Evolutionary conservation across 208 protist genomes (phyloP).

Genomic region (Trypanosoma platydactyli): DNA sequence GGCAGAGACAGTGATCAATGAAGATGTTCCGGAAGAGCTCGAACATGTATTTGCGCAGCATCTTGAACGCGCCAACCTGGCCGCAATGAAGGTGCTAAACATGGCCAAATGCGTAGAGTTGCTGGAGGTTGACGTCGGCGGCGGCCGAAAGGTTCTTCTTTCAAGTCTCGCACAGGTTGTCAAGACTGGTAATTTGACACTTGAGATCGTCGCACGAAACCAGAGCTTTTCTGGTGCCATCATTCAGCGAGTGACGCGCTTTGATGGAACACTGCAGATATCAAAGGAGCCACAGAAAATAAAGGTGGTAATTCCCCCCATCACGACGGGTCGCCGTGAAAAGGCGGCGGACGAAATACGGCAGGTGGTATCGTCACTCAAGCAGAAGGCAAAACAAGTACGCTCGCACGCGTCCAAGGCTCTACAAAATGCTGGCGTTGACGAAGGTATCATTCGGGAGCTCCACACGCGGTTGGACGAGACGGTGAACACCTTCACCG

Average conservation of each 20-base stretch:
- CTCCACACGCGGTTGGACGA: slow-evolving; percentile 55
- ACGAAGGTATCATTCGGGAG: slow-evolving; percentile 58
- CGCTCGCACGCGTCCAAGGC: slow-evolving; percentile 60
- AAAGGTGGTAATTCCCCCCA: slow-evolving; percentile 59
- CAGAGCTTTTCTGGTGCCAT: slow-evolving; percentile 50
- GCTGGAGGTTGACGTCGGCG: slow-evolving; percentile 68
- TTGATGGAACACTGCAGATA: slow-evolving; percentile 73
- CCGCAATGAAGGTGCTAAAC: slow-evolving; percentile 85
- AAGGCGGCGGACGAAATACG: slow-evolving; percentile 62
- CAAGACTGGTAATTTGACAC: slow-evolving; percentile 53
- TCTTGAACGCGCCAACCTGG: slow-evolving; percentile 75
- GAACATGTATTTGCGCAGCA: slow-evolving; percentile 56
- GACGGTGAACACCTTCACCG: slow-evolving; percentile 59
- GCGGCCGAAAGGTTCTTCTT: slow-evolving; percentile 62
- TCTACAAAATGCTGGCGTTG: slow-evolving; percentile 63
- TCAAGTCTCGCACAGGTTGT: slow-evolving; percentile 77
- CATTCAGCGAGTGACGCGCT: slow-evolving; percentile 70
- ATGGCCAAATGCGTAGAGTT: slow-evolving; percentile 87
- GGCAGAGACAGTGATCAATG: slow-evolving; percentile 57
- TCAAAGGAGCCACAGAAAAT: slow-evolving; percentile 74
- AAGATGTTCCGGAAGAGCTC: slow-evolving; percentile 80
- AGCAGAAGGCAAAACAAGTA: slow-evolving; percentile 55
- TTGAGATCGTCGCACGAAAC: slow-evolving; percentile 71
- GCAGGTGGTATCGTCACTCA: slow-evolving; percentile 41
- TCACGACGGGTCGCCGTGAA: slow-evolving; percentile 73